These are phyloP conservation scores for Rutstroemia sp. DNA, from an alignment of 2,329 filamentous ascomycete species.

Conservation along the genomic window DNA sequence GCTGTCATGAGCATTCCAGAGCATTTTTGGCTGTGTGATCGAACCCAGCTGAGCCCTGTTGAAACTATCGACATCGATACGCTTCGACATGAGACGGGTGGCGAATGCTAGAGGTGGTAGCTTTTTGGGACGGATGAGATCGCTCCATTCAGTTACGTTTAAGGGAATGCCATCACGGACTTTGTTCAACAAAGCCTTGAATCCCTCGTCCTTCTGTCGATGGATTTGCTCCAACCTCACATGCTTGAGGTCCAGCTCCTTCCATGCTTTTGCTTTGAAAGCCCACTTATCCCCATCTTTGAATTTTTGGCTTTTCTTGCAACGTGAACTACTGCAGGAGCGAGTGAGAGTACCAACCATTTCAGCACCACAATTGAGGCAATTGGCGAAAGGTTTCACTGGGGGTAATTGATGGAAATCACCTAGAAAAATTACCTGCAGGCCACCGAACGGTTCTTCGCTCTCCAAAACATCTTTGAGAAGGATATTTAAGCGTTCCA, in stretches of 20 bases:
- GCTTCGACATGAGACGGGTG: conserved; percentile 20
- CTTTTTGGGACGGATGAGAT: conserved; percentile 14
- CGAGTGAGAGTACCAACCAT: conserved; percentile 8
- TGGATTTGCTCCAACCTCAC: conserved; percentile 25
- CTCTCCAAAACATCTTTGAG: conserved; percentile 13
- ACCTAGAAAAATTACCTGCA: conserved; percentile 25
- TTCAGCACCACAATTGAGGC: conserved; percentile 19
- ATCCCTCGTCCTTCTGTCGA: conserved; percentile 22
- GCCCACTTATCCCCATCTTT: conserved; percentile 23
- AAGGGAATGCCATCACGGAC: conserved; percentile 19
- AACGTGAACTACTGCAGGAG: conserved; percentile 9
- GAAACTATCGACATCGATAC: conserved; percentile 14
- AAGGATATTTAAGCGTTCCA: conserved; percentile 21
- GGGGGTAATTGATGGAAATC: conserved; percentile 28
- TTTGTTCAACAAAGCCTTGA: conserved; percentile 24
- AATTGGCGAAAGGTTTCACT: conserved; percentile 23
- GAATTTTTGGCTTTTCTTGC: conserved; percentile 4
- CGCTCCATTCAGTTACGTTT: conserved; percentile 18
- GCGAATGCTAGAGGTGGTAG: conserved; percentile 15
- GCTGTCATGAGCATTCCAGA: conserved; percentile 16
- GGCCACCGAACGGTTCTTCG: conserved; percentile 20
- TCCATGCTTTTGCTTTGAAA: conserved; percentile 23
- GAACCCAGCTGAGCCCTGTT: conserved; percentile 12
- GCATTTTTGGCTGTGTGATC: conserved; percentile 6
- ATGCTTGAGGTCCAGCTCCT: conserved; percentile 15